Percentiles rank a stretch among this genome's conserved stretches.
Evolutionary conservation across 345 rosid genomes (phyloP).

Genomic region (Erucastrum elatum): DNA sequence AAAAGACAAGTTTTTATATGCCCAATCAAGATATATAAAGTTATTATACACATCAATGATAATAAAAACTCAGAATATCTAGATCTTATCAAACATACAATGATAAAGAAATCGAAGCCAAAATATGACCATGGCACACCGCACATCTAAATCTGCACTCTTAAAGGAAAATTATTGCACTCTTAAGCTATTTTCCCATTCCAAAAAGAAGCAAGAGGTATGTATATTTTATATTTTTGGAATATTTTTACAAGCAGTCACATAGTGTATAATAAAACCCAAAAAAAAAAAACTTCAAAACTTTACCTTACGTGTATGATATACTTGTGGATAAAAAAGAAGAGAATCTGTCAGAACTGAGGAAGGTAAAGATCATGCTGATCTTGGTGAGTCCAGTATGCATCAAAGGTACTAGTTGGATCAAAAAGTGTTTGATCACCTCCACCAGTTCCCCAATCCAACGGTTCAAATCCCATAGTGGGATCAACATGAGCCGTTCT

Average conservation of each 20-base stretch:
- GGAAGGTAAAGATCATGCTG: slow-evolving; percentile 72
- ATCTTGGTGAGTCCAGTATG: slow-evolving; percentile 83
- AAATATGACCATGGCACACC: background rate
- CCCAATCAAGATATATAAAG: slow-evolving; percentile 16
- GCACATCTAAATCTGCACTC: no score
- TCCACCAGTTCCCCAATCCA: slow-evolving; percentile 75
- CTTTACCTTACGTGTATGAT: slow-evolving; percentile 22
- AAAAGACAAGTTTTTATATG: background rate
- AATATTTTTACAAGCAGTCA: slow-evolving; percentile 50
- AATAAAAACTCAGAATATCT: background rate
- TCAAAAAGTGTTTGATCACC: slow-evolving; percentile 69
- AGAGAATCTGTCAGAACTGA: slow-evolving; percentile 42
- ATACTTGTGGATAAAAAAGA: slow-evolving; percentile 8
- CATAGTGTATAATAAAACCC: slow-evolving; percentile 25
- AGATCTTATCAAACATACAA: slow-evolving; percentile 29
- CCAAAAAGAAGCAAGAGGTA: slow-evolving; percentile 5
- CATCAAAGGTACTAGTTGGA: slow-evolving; percentile 58
- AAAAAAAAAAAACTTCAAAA: slow-evolving; percentile 26
- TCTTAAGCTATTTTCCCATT: slow-evolving; percentile 5
- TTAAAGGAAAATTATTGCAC: background rate
- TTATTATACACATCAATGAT: slow-evolving; percentile 16
- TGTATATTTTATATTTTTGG: slow-evolving; percentile 19
- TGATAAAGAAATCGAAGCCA: slow-evolving; percentile 23
- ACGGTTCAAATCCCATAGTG: slow-evolving; percentile 57
- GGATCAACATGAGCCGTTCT: slow-evolving; percentile 51